These are phyloP conservation scores for Pythium dissimile DNA, from an alignment of 352 stramenopile genomes.

Conservation along the genomic window DNA sequence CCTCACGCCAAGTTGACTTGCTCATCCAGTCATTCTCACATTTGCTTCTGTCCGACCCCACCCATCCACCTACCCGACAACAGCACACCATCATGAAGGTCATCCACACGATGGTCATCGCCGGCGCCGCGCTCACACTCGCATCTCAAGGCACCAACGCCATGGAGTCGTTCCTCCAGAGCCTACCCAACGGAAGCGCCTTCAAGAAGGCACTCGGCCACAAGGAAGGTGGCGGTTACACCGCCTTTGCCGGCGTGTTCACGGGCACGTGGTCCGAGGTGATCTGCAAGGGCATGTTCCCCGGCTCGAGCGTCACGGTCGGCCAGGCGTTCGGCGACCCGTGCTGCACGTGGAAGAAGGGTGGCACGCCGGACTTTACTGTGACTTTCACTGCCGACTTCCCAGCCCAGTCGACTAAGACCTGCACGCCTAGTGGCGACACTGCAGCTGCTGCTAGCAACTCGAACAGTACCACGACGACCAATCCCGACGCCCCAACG, in stretches of 20 bases:
- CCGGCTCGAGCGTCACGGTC: constrained; percentile 10
- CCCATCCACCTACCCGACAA: too few species aligned
- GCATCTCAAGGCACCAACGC: not conserved
- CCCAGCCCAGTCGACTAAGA: constrained; percentile 11
- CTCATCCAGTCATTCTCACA: too few species aligned
- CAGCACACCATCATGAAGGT: too few species aligned
- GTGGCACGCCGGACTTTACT: not conserved
- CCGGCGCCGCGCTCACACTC: not conserved
- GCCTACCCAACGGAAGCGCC: constrained; percentile 6
- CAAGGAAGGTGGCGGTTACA: constrained; percentile 4
- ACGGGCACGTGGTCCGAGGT: constrained; percentile 8
- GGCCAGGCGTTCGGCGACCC: constrained; percentile 17
- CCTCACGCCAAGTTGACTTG: too few species aligned
- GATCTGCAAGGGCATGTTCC: constrained; percentile 12
- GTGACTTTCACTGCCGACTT: constrained; percentile 12
- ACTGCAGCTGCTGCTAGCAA: not conserved
- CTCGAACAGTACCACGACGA: not conserved
- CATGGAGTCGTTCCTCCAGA: constrained; percentile 10
- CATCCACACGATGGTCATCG: too few species aligned
- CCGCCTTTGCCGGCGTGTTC: constrained; percentile 9
- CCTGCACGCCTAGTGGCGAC: not conserved
- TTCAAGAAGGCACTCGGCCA: constrained; percentile 14
- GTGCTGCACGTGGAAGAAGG: constrained; percentile 14
- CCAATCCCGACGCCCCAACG: not conserved
- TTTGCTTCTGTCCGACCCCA: too few species aligned